Percentiles rank a stretch among this genome's conserved stretches.
Evolutionary conservation across 179 eudicot genomes (phyloP).

Genomic region (Silene noctiflora): DNA sequence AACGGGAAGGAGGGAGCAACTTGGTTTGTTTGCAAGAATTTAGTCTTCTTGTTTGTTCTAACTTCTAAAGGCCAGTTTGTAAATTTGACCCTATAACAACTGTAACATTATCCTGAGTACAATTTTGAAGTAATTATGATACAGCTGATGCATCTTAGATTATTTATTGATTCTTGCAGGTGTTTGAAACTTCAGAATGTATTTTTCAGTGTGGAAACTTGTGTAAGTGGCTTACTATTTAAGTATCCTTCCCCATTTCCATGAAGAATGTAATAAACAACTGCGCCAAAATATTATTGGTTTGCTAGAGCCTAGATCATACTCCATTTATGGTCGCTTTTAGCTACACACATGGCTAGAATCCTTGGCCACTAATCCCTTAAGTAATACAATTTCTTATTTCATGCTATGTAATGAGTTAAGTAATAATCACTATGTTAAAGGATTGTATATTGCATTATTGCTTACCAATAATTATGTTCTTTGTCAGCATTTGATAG

Average conservation of each 20-base stretch:
- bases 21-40: neutral
- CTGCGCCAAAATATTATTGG: neutral
- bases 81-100: neutral
- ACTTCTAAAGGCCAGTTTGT: neutral
- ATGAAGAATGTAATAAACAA: neutral
- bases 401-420: neutral
- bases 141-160: slow-evolving; percentile 11
- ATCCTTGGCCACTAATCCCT: neutral
- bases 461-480: slow-evolving; percentile 16
- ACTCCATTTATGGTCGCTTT: neutral
- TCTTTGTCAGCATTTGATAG: slow-evolving; percentile 57
- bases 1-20: neutral
- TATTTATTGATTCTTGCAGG: slow-evolving; percentile 45
- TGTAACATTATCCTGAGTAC: neutral
- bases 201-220: slow-evolving; percentile 59
- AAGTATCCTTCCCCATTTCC: neutral
- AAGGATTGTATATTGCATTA: neutral
- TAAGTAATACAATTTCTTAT: neutral
- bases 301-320: neutral
- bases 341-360: neutral
- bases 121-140: slow-evolving; percentile 2
- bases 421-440: neutral
- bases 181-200: slow-evolving; percentile 77
- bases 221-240: slow-evolving; percentile 56
- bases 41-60: neutral